Conservation (phyloP, 2,329 filamentous ascomycete species). For the Colletotrichum liaoningense region DNA sequence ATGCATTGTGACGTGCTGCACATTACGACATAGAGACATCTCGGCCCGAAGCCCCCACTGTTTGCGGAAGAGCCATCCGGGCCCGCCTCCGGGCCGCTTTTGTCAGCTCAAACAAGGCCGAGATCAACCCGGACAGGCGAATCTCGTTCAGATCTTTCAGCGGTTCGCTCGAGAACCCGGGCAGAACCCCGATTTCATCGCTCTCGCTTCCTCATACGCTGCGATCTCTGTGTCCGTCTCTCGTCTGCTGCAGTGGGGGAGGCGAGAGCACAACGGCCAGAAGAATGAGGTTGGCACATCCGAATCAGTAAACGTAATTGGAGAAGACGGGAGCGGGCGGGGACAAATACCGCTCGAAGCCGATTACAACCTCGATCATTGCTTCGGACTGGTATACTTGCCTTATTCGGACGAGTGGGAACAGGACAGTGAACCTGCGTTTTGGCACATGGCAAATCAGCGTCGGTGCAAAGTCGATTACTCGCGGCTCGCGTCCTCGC, state of each 20-base stretch:
- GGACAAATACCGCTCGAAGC: neutral
- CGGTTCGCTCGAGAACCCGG: neutral
- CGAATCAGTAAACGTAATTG: neutral
- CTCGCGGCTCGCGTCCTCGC: neutral
- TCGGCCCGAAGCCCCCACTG: neutral
- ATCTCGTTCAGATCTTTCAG: too few species aligned
- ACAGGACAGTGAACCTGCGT: neutral
- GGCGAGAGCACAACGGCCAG: neutral
- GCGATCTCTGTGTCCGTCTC: neutral
- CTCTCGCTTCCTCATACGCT: neutral
- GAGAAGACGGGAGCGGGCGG: neutral
- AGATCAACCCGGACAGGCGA: neutral
- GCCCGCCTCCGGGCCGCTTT: neutral
- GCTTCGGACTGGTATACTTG: neutral
- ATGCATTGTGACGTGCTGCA: neutral
- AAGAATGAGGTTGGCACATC: neutral
- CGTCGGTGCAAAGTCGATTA: neutral
- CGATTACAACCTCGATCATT: neutral
- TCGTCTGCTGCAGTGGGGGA: too few species aligned
- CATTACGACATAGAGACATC: neutral
- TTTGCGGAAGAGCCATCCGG: neutral
- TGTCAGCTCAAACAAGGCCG: neutral
- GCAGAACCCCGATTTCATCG: neutral
- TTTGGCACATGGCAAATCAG: neutral
- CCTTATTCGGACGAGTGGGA: too few species aligned